These are phyloP conservation scores for Lithospermum erythrorhizon DNA, from an alignment of 257 asterid genomes.

Conservation along the genomic window DNA sequence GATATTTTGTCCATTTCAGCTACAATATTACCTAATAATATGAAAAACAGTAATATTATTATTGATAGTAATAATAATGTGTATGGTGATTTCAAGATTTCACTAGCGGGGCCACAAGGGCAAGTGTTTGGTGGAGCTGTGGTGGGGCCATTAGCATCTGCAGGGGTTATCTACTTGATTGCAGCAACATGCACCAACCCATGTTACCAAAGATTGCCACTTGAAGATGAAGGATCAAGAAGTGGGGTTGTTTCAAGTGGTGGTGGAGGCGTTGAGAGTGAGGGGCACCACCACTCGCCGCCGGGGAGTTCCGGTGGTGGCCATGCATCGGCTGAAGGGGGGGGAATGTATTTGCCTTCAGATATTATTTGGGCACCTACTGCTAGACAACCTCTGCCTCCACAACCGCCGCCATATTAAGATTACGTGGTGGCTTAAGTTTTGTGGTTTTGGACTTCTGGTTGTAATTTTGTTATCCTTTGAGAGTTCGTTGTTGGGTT, in stretches of 20 bases:
- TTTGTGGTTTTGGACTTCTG: neutral
- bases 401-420: constrained; percentile 49
- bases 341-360: too few relatives aligned
- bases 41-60: neutral
- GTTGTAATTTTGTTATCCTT: constrained; percentile 5
- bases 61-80: neutral
- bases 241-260: constrained; percentile 18
- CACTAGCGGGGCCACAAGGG: constrained; percentile 73
- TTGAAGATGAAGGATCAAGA: constrained; percentile 27
- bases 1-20: constrained; percentile 65
- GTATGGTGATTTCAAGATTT: constrained; percentile 35
- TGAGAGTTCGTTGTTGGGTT: too few relatives aligned
- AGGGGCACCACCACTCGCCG: constrained; percentile 16
- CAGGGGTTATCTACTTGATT: constrained; percentile 46
- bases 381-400: constrained; percentile 41
- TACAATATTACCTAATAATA: constrained; percentile 27
- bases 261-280: constrained; percentile 11
- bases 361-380: constrained; percentile 63
- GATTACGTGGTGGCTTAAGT: neutral
- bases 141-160: constrained; percentile 51
- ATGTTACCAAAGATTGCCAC: constrained; percentile 36
- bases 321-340: constrained; percentile 22
- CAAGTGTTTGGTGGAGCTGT: constrained; percentile 75
- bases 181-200: constrained; percentile 62
- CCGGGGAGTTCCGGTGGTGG: constrained; percentile 7